Percentiles rank a stretch among this genome's conserved stretches.
Conservation (phyloP, 2,329 filamentous ascomycete genomes). For the Scedosporium dehoogii region DNA sequence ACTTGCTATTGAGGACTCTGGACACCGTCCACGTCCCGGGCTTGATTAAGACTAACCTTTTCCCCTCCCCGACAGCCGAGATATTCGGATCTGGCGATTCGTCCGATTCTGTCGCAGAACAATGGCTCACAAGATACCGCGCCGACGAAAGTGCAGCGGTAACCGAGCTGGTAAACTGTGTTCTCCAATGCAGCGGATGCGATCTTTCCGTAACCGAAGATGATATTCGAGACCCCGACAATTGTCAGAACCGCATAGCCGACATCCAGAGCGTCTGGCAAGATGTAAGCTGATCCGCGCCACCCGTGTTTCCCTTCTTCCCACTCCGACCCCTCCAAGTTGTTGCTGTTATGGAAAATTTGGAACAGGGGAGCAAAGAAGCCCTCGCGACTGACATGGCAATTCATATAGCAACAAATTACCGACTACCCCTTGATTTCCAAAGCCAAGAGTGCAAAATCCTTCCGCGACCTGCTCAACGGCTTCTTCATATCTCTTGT, state of each 20-base stretch:
- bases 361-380: background rate
- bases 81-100: conserved; percentile 51
- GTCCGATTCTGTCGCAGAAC: conserved; percentile 45
- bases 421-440: conserved; percentile 89
- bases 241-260: conserved; percentile 63
- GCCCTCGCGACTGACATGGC: background rate
- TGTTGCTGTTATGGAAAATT: background rate
- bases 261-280: conserved; percentile 88
- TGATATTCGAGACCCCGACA: conserved; percentile 84
- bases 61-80: conserved; percentile 35
- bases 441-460: conserved; percentile 62
- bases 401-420: conserved; percentile 49
- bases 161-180: conserved; percentile 56
- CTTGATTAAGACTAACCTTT: background rate
- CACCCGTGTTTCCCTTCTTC: background rate
- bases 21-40: background rate
- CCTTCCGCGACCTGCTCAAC: conserved; percentile 68
- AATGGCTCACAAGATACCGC: conserved; percentile 51
- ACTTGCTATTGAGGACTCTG: background rate
- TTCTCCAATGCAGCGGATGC: conserved; percentile 67
- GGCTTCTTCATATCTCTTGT: conserved; percentile 73
- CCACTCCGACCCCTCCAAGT: background rate
- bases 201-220: conserved; percentile 67
- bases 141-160: conserved; percentile 43
- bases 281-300: conserved; percentile 41